Percentiles rank a stretch among this genome's conserved stretches.
phyloP scores from a whole-genome alignment of 176 grass and related monocot species.

The Guadua angustifolia region DNA sequence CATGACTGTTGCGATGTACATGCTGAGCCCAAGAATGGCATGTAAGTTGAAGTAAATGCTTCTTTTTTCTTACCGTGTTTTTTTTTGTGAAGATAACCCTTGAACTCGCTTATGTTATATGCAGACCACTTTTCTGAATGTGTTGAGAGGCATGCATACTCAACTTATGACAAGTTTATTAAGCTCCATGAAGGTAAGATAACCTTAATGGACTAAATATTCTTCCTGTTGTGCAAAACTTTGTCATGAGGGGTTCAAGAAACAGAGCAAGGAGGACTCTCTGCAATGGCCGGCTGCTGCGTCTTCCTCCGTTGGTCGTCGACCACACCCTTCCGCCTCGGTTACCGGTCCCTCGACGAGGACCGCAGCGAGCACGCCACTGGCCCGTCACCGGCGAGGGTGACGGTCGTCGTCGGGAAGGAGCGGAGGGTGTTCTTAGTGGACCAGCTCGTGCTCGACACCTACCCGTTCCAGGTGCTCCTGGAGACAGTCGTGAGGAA shows the following conservation, averaged over 20 bases:
- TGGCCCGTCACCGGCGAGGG: constrained; percentile 32
- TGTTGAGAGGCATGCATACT: constrained; percentile 93
- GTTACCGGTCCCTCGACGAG: constrained; percentile 61
- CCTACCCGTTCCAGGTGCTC: constrained; percentile 79
- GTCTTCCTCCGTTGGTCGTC: constrained; percentile 84
- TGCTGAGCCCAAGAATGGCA: constrained; percentile 95
- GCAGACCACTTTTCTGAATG: constrained; percentile 99
- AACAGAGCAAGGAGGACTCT: constrained; percentile 9
- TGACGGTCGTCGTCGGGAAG: constrained; percentile 90
- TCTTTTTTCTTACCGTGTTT: constrained; percentile 1
- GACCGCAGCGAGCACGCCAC: not conserved
- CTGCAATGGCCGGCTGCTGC: constrained; percentile 72
- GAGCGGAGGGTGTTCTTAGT: constrained; percentile 84
- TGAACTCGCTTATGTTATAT: constrained; percentile 33
- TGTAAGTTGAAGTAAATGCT: constrained; percentile 57
- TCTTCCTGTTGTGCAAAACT: constrained; percentile 6
- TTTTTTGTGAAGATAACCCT: not conserved
- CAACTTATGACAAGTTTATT: constrained; percentile 96
- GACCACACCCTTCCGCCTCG: constrained; percentile 48
- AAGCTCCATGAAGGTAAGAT: constrained; percentile 75
- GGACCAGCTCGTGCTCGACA: constrained; percentile 83
- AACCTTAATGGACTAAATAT: not conserved
- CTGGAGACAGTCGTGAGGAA: constrained; percentile 70
- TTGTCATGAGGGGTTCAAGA: not conserved
- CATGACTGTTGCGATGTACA: constrained; percentile 88